Base-by-base conservation (phyloP, 257 asterid species). In the Mitragyna speciosa region DNA sequence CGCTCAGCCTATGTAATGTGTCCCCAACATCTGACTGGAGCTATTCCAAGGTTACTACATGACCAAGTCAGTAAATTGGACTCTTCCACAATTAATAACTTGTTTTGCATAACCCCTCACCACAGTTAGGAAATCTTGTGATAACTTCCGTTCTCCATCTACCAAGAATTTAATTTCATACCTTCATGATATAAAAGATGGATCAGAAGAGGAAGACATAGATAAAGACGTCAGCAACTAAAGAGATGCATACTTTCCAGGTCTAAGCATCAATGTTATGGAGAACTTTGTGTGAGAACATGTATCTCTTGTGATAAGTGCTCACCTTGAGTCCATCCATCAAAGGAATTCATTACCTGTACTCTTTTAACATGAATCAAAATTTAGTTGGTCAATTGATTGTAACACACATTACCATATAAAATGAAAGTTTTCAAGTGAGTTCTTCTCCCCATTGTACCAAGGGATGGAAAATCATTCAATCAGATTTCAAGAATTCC, bases 341-440 rank as follows among this genome's bases (percentile, higher is more conserved):
- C 95, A 77, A 93, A 95, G 20, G 98, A 95, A 36, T 98, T 98
- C 97, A 95, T 91, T 59, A 95, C 96, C 90, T 92, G 94, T 80
- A 95, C 98, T 70, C 92, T 91, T 98, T 54, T 95, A 83, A 76
- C 78, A 80, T 75, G 17, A 36, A 83, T 47, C 28, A 73, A 75
- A 51, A 66, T 49, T 70, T 59, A 52, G 54, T 56, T 36, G 49
- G 1, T 64, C 63, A 51, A 43, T n/a, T 45, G 51, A 12, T 59
- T 6, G 45, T 41, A 16, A 72, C 15, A 47, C 7, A 12, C 24
- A 58, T 14, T 3, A n/a, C 10, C 41, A 41, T 20, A 20, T 17
- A 5, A n/a, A 56, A 45, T 24, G 33, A 30, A 7, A 48, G 9
- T 11, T 71, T 15, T 6, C 20, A 36, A n/a, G 54, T 5, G 30